phyloP scores from a whole-genome alignment of 2,329 filamentous ascomycete genomes.

The Grosmannia huntii region DNA sequence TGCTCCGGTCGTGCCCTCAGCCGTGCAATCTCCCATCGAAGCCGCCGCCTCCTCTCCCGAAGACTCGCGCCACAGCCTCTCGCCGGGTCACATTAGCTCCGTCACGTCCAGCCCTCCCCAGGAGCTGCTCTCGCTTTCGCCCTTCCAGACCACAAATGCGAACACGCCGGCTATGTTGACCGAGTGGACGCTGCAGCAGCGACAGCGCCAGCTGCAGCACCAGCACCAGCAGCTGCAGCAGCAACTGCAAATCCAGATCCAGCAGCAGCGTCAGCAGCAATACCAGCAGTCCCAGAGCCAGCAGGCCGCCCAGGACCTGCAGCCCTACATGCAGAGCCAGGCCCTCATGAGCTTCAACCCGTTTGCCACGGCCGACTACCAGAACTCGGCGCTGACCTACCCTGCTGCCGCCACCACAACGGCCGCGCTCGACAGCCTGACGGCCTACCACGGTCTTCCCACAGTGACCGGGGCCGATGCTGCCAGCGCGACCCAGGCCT shows the following conservation, averaged over 20 bases:
- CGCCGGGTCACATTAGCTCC: conserved; percentile 30
- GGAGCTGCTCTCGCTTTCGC: conserved; percentile 43
- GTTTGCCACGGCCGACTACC: conserved; percentile 37
- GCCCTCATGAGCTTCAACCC: conserved; percentile 42
- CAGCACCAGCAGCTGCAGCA: conserved; percentile 18
- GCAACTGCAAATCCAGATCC: conserved; percentile 28
- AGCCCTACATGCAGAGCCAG: conserved; percentile 44
- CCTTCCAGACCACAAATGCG: conserved; percentile 38
- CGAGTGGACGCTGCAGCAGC: conserved; percentile 49
- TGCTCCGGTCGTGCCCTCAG: conserved; percentile 14
- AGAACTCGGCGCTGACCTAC: conserved; percentile 46
- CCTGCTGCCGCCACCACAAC: conserved; percentile 38
- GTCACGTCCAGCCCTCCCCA: conserved; percentile 42
- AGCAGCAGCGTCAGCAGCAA: conserved; percentile 18
- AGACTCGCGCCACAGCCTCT: conserved; percentile 34
- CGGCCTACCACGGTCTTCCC: conserved; percentile 46
- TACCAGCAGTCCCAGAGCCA: conserved; percentile 31
- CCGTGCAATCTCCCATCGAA: conserved; percentile 25
- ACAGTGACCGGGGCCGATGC: conserved; percentile 38
- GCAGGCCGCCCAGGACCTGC: conserved; percentile 31
- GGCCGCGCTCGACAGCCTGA: conserved; percentile 31
- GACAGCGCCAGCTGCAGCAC: conserved; percentile 32
- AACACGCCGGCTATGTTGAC: conserved; percentile 36
- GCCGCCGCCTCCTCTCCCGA: conserved; percentile 38
- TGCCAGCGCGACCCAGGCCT: conserved; percentile 35